Percentiles rank a stretch among this genome's conserved stretches.
phyloP scores from a whole-genome alignment of 148 eudicot genomes.

The Selenicereus undatus region DNA sequence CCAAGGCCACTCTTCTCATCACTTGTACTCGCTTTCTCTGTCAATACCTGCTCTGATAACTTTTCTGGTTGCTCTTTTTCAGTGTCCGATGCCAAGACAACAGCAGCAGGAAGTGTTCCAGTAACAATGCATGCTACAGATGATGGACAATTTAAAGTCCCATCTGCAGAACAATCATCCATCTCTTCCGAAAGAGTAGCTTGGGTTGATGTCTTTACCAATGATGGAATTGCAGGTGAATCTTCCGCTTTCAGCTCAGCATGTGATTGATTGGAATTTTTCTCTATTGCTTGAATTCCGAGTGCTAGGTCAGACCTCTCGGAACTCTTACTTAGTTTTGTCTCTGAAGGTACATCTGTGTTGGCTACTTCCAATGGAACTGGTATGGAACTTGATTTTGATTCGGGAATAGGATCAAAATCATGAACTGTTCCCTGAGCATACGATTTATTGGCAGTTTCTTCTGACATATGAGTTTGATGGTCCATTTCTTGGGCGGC shows the following conservation, averaged over 20 bases:
- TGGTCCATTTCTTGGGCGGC: constrained; percentile 17
- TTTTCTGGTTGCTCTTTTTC: constrained; percentile 19
- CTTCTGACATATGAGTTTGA: constrained; percentile 26
- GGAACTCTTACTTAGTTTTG: background rate
- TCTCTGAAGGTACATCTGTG: constrained; percentile 23
- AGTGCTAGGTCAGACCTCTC: constrained; percentile 17
- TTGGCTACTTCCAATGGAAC: constrained; percentile 26
- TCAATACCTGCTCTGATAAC: constrained; percentile 15
- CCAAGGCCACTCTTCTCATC: constrained; percentile 24
- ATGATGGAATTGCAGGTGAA: constrained; percentile 20
- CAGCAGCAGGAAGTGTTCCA: constrained; percentile 14
- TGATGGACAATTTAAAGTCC: constrained; percentile 19
- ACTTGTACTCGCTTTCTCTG: constrained; percentile 17
- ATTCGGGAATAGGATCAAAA: constrained; percentile 22
- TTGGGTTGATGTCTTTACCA: constrained; percentile 29
- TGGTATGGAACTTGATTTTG: constrained; percentile 22
- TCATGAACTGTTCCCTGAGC: constrained; percentile 24
- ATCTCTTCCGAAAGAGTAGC: constrained; percentile 32
- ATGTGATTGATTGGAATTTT: constrained; percentile 28
- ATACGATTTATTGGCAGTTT: constrained; percentile 24
- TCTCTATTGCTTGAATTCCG: constrained; percentile 27
- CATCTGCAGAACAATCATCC: constrained; percentile 30
- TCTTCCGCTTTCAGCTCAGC: constrained; percentile 24
- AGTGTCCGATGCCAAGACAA: constrained; percentile 17
- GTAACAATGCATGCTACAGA: constrained; percentile 25